Evolutionary conservation across 2,329 filamentous ascomycete species (phyloP).

Genomic region (Tolypocladium pustulatum): DNA sequence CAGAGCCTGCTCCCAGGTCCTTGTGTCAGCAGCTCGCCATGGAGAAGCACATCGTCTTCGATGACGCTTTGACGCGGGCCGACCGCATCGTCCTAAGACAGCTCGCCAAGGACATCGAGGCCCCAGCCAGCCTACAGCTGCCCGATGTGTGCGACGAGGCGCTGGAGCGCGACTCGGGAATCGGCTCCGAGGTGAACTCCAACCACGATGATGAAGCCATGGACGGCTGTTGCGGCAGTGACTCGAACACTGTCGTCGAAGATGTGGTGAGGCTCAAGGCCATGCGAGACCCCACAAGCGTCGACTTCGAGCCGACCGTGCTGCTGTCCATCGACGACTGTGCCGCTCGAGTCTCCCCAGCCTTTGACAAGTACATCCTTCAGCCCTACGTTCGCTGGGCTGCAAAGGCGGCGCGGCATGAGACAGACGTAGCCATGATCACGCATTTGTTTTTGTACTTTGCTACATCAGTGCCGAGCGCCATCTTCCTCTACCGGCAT

Average conservation of each 20-base stretch:
- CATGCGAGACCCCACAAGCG: conserved; percentile 28
- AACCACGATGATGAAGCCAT: conserved; percentile 1
- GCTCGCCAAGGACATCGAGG: conserved; percentile 26
- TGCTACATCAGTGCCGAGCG: conserved; percentile 58
- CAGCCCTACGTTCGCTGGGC: conserved; percentile 50
- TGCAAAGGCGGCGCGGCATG: conserved; percentile 45
- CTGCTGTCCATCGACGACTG: conserved; percentile 30
- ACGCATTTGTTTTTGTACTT: conserved; percentile 67
- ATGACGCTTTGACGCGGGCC: conserved; percentile 28
- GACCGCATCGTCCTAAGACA: conserved; percentile 29
- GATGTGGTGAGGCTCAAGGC: conserved; percentile 25
- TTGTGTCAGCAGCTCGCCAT: conserved; percentile 3
- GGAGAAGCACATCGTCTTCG: conserved; percentile 21
- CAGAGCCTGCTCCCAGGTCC: background rate
- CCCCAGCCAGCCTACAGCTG: background rate
- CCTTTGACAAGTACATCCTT: conserved; percentile 39
- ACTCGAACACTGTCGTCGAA: background rate
- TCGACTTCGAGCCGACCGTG: conserved; percentile 35
- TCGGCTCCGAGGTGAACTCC: conserved; percentile 4
- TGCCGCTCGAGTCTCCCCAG: conserved; percentile 22
- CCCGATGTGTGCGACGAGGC: background rate
- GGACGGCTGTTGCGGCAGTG: background rate
- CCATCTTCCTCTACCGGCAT: conserved; percentile 49
- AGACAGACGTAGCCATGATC: conserved; percentile 68
- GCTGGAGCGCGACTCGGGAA: conserved; percentile 4